A percentile compares a stretch with the other conserved stretches of the same genome.
phyloP scores from a whole-genome alignment of 306 rosid species.

The Cucurbita argyrosperma region DNA sequence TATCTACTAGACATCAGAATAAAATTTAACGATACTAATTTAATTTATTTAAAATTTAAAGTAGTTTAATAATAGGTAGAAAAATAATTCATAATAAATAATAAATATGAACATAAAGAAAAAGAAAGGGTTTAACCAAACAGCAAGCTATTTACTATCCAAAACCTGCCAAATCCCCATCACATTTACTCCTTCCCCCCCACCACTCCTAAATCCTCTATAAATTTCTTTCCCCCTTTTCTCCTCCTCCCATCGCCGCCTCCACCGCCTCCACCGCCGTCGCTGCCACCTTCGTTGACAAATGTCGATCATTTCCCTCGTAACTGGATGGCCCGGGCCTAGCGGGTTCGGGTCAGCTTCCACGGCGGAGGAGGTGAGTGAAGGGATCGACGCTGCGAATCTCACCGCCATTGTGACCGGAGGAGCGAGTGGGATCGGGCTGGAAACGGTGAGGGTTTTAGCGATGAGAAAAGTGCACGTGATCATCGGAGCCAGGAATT shows the following conservation, averaged over 20 bases:
- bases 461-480: slow-evolving; percentile 57
- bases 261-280: background rate
- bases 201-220: background rate
- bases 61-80: too few species aligned
- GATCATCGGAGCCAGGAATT: slow-evolving; percentile 63
- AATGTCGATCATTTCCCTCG: slow-evolving; percentile 36
- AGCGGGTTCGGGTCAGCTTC: slow-evolving; percentile 91
- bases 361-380: slow-evolving; percentile 65
- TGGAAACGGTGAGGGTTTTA: slow-evolving; percentile 66
- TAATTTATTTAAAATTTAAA: too few species aligned
- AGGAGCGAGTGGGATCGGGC: slow-evolving; percentile 91
- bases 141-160: background rate
- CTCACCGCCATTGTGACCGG: slow-evolving; percentile 81
- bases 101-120: background rate
- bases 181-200: background rate
- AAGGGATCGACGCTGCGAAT: slow-evolving; percentile 54
- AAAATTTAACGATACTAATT: too few species aligned
- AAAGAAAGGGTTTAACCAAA: background rate
- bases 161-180: background rate
- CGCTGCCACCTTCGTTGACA: background rate
- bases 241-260: background rate
- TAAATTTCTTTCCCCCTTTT: background rate
- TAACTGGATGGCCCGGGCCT: slow-evolving; percentile 53
- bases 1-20: too few species aligned
- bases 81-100: too few species aligned